Evolutionary conservation across 371 early-diverging fungal genomes (phyloP), one percentile per base, ranked within the genome.

Genomic region (Basidiobolus heterosporus): DNA sequence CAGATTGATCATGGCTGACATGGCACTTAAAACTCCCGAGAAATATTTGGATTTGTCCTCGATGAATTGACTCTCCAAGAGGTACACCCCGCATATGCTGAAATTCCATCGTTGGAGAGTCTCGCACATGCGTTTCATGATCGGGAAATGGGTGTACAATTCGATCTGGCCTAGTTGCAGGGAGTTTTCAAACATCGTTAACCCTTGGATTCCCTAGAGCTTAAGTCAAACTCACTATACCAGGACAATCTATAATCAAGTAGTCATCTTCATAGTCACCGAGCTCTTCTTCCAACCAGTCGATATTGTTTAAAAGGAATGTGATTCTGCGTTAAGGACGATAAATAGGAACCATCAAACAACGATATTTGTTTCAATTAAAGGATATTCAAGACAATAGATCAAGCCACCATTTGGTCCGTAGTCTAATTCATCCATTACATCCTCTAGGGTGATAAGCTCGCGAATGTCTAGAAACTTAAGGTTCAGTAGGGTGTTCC

Each of bases 381-480:
- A 30, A 2, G 20, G 15, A 43, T 38, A 80, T 78, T 98, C 93
- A 56, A 98, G 72, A 60, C 96, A 93, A 56, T 91, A 89, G 19
- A 98, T 83, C 41, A 99, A 68, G 3, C 94, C 98, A 42, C 99
- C 99, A 64, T 99, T 99, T 17, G 99, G 99, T 41, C 99, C 99
- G 62, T 82, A 91, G 23, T 86, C 79, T 35, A 93, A 75, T 58
- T 96, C 91, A 36, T 94, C 91, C 91, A 98, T 94, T 9, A 96
- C 95, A 62, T 98, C 99, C 41, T 91, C 91, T 8, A 98, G 63
- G 1, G 93, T 82, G 51, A 99, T 91, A 47, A 94, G 72, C 38
- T 98, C 97, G 48, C 88, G 72, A 43, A 99, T 91, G 59, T 98
- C 92, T 67, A 70, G n/a, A 38, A 46, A 17, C 16, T 1, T 37